Evolutionary conservation across 495 filamentous ascomycete species (phyloP).

Genomic region (Aspergillus wentii): DNA sequence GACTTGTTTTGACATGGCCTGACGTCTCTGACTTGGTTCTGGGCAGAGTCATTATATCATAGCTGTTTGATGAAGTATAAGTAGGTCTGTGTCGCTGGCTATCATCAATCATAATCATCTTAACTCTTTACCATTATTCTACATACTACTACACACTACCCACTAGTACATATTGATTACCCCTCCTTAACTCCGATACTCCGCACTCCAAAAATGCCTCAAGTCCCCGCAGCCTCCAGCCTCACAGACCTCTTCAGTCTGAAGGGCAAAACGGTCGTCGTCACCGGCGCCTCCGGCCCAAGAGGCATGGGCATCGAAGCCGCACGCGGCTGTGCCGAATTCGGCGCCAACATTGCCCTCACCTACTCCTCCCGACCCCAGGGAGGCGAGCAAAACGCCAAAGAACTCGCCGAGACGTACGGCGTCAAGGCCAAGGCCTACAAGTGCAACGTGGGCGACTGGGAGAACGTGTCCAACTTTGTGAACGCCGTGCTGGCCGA

Average conservation of each 20-base stretch:
- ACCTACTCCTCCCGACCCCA: conserved; percentile 59
- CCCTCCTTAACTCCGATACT: background rate
- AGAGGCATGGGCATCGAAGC: conserved; percentile 71
- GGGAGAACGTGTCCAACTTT: conserved; percentile 43
- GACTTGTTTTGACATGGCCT: too few species aligned
- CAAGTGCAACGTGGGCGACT: conserved; percentile 52
- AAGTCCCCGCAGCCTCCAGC: conserved; percentile 50
- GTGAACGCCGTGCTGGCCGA: conserved; percentile 53
- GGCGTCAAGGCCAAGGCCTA: conserved; percentile 65
- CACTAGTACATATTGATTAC: too few species aligned
- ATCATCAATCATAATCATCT: too few species aligned
- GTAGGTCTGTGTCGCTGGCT: too few species aligned
- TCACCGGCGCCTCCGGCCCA: conserved; percentile 67
- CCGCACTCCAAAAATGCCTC: conserved; percentile 33
- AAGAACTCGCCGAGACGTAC: conserved; percentile 52
- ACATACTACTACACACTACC: background rate
- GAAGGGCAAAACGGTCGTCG: conserved; percentile 68
- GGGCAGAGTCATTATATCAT: too few species aligned
- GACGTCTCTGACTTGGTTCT: too few species aligned
- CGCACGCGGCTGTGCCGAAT: conserved; percentile 66
- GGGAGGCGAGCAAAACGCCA: conserved; percentile 61
- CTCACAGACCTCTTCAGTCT: conserved; percentile 64
- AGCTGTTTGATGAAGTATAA: too few species aligned
- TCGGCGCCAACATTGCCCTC: conserved; percentile 66
- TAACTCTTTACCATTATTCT: too few species aligned